Percentiles rank a stretch among this genome's conserved stretches.
Conservation (phyloP, 805 yeast species). For the Saccharomycopsis javanensis region DNA sequence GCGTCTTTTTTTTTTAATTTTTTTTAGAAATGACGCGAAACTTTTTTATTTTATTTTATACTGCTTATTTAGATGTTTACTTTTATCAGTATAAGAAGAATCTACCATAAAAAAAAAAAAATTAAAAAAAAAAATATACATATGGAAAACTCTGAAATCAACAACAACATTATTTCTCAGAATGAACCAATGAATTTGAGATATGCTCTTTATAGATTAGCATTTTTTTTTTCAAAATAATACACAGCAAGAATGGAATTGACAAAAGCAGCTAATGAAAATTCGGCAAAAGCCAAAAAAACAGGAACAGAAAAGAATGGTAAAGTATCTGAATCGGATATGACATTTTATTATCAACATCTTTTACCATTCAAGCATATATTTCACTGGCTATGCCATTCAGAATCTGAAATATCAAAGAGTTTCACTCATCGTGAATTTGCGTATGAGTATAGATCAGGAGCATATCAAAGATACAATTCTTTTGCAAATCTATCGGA, state of each 20-base stretch:
- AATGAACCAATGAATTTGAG: too few species aligned
- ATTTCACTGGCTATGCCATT: constrained; percentile 87
- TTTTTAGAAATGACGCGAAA: neutral
- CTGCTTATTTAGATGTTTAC: neutral
- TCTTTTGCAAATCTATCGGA: constrained; percentile 60
- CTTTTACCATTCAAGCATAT: constrained; percentile 68
- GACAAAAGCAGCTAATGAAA: neutral
- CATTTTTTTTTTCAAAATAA: too few species aligned
- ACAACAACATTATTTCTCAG: too few species aligned
- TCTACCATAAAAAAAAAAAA: neutral
- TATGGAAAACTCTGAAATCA: neutral
- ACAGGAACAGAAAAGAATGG: neutral
- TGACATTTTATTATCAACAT: constrained; percentile 60
- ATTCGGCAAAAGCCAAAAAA: neutral
- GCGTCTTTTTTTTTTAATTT: neutral
- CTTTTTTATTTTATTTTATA: neutral
- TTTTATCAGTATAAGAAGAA: neutral
- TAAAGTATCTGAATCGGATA: constrained; percentile 45
- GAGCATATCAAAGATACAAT: constrained; percentile 84
- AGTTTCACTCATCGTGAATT: constrained; percentile 87
- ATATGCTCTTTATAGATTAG: too few species aligned
- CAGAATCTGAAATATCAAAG: constrained; percentile 44
- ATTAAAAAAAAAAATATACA: neutral
- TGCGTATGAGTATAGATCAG: constrained; percentile 82
- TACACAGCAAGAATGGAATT: neutral